These are phyloP conservation scores for Durio zibethinus DNA, from an alignment of 345 rosid species.

Conservation along the genomic window DNA sequence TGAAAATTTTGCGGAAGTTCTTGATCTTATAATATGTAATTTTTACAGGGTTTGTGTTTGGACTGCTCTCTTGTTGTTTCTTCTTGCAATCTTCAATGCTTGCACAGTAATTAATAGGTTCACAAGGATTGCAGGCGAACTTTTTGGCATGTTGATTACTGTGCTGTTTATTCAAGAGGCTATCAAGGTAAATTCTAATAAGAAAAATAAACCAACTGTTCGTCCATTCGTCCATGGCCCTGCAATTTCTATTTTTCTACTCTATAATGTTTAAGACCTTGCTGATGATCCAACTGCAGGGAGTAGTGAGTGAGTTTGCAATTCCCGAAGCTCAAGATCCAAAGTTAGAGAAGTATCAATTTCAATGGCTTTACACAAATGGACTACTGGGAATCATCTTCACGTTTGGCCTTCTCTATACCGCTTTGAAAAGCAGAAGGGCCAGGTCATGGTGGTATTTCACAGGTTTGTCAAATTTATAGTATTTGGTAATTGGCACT, in stretches of 20 bases:
- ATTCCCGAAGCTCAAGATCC: conserved; percentile 44
- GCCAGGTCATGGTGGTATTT: conserved; percentile 78
- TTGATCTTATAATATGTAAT: background rate
- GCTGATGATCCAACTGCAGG: conserved; percentile 37
- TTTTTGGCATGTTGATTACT: conserved; percentile 77
- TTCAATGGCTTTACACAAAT: conserved; percentile 69
- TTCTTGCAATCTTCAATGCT: conserved; percentile 62
- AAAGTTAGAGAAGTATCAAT: conserved; percentile 43
- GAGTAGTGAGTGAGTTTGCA: conserved; percentile 56
- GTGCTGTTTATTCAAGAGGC: conserved; percentile 81
- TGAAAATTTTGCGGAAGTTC: background rate
- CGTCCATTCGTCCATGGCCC: background rate
- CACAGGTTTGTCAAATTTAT: conserved; percentile 42
- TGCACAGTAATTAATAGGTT: conserved; percentile 65
- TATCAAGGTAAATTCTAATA: conserved; percentile 45
- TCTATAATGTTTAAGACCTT: background rate
- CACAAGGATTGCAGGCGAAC: conserved; percentile 78
- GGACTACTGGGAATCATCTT: conserved; percentile 68
- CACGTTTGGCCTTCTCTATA: conserved; percentile 57
- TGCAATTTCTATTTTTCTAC: background rate
- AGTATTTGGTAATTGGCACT: background rate
- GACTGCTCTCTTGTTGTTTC: conserved; percentile 69
- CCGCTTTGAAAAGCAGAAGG: conserved; percentile 66
- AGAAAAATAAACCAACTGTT: background rate
- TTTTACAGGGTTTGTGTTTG: conserved; percentile 80